Conservation (phyloP, 148 eudicot genomes). For the Rheum nobile region DNA sequence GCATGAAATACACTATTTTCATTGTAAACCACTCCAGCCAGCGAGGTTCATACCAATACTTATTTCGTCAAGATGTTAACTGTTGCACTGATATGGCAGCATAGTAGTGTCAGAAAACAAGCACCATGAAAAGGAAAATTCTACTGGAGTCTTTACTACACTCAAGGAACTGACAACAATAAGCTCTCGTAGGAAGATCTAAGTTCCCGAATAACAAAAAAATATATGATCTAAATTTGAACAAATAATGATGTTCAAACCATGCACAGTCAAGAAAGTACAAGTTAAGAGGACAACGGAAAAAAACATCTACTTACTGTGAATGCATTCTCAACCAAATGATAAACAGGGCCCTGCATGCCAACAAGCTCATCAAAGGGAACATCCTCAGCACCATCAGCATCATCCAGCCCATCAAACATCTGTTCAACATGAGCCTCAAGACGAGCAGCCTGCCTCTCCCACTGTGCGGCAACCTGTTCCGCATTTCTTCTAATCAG, state of each 20-base stretch:
- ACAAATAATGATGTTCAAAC: not conserved
- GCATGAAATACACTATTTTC: not conserved
- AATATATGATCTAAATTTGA: not conserved
- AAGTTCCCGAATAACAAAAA: not conserved
- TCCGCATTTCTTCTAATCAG: conserved; percentile 84
- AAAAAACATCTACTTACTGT: conserved; percentile 28
- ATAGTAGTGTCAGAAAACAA: not conserved
- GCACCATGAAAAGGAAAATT: not conserved
- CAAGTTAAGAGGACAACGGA: not conserved
- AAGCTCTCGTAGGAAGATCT: not conserved
- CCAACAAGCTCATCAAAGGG: conserved; percentile 99
- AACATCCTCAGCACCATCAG: conserved; percentile 98
- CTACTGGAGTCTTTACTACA: not conserved
- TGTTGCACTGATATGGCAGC: not conserved
- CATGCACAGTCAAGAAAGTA: not conserved
- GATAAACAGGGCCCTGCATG: conserved; percentile 98
- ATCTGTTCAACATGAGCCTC: conserved; percentile 98
- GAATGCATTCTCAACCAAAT: conserved; percentile 93
- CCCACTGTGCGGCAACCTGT: conserved; percentile 93
- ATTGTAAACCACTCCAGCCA: not conserved
- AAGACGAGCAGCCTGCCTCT: conserved; percentile 98
- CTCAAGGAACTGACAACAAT: not conserved
- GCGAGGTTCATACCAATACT: not conserved
- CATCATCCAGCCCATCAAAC: conserved; percentile 97
- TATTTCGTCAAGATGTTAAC: not conserved